These are phyloP conservation scores for Hortaea werneckii DNA, from an alignment of 2,329 filamentous ascomycete species.

Conservation along the genomic window DNA sequence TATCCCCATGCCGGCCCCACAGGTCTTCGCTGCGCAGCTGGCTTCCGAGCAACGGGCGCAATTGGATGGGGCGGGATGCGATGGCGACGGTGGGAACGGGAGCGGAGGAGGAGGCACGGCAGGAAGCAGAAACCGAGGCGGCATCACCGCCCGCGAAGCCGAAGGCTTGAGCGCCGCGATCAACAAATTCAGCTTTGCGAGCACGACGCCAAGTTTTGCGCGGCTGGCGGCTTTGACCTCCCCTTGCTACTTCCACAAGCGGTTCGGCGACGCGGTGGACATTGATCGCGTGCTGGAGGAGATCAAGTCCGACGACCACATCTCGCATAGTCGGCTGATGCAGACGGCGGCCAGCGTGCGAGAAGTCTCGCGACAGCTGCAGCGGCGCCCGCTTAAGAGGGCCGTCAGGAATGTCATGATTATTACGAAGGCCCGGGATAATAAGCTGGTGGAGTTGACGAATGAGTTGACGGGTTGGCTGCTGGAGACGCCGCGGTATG, in stretches of 20 bases:
- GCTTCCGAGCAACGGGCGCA: constrained; percentile 15
- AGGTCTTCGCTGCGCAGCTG: constrained; percentile 21
- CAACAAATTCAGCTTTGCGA: constrained; percentile 17
- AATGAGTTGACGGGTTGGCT: constrained; percentile 82
- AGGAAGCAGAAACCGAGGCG: too few species aligned
- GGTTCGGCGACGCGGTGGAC: constrained; percentile 92
- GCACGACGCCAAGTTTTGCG: constrained; percentile 22
- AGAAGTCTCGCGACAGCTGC: constrained; percentile 86
- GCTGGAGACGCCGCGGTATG: constrained; percentile 78
- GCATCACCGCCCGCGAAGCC: constrained; percentile 13
- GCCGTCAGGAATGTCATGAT: constrained; percentile 96
- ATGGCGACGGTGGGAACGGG: background rate
- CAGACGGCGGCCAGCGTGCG: constrained; percentile 92
- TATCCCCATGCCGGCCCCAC: constrained; percentile 23
- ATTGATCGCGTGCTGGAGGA: constrained; percentile 92
- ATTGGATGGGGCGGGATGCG: background rate
- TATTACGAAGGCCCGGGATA: constrained; percentile 94
- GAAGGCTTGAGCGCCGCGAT: constrained; percentile 18
- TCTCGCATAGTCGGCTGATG: constrained; percentile 87
- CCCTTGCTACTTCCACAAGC: constrained; percentile 94
- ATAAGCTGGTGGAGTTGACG: constrained; percentile 80
- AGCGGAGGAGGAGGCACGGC: background rate
- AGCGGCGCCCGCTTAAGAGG: constrained; percentile 63
- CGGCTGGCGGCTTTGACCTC: constrained; percentile 65
- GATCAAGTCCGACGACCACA: constrained; percentile 75